A percentile compares a stretch with the other conserved stretches of the same genome.
phyloP scores from a whole-genome alignment of 345 rosid genomes.

The Gossypium australe region DNA sequence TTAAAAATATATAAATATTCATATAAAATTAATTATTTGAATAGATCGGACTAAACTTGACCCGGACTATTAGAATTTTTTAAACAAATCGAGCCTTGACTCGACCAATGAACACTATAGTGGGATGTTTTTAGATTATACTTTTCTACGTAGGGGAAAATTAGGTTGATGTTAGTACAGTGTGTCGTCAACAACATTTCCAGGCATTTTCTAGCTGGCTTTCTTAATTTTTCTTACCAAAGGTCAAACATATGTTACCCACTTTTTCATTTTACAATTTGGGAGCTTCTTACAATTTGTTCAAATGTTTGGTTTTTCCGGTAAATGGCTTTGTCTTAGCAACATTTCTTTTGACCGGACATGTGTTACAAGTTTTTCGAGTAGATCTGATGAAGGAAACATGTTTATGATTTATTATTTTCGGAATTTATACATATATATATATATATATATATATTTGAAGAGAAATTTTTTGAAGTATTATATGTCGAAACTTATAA shows the following conservation, averaged over 20 bases:
- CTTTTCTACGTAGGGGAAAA: neutral
- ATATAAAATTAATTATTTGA: no score
- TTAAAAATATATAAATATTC: no score
- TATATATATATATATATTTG: no score
- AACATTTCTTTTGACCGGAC: neutral
- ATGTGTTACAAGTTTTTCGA: neutral
- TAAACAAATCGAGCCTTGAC: neutral
- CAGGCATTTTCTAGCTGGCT: neutral
- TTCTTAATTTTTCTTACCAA: neutral
- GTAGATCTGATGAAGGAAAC: neutral
- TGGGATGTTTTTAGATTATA: neutral
- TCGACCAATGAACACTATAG: neutral
- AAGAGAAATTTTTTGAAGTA: no score
- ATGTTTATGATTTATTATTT: no score
- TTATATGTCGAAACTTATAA: no score
- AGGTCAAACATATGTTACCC: conserved; percentile 31
- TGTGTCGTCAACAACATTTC: neutral
- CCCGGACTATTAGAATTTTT: neutral
- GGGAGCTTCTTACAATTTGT: conserved; percentile 13
- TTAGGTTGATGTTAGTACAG: neutral
- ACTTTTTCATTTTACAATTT: conserved; percentile 8
- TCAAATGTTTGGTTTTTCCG: conserved; percentile 18
- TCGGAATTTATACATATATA: no score
- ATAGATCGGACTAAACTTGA: no score
- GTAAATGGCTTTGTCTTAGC: neutral